Evolutionary conservation across 768 basidiomycete species (phyloP), one percentile per base, ranked within the genome.

Genomic region (Butyriboletus loyo): DNA sequence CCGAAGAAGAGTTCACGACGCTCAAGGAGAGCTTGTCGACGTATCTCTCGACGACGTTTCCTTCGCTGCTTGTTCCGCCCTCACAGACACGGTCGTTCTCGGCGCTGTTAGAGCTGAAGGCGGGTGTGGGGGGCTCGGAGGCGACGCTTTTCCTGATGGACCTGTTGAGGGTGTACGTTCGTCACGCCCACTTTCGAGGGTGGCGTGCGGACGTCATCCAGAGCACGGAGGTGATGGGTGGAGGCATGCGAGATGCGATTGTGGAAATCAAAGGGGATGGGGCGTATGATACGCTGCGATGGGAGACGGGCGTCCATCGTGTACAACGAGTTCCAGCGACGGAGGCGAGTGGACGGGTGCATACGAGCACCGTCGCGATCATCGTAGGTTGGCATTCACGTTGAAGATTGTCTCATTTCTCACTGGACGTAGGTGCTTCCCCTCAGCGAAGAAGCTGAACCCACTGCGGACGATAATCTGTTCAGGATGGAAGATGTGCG

Each of bases 261-360:
- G 68, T 93, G 9, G 92, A 95, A 63, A 73, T 95, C 13, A 85
- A 85, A 54, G 91, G 92, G 0, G 71, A 79, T 2, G 86, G 88
- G 0, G 85, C 83, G 10, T 98, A 89, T 60, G 94, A 94, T 53
- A 69, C 75, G 1, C 67, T 98, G 48, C 74, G 85, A 34, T 94
- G 87, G 85, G 97, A 99, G 69, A 93, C 89, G 53, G 97, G 97
- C 3, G 93, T 99, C 0, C 97, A 98, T 72, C 79, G 97, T 3
- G 93, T 99, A 0, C 96, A 98, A 72, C 72, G 97, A 37, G 90
- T 98, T 1, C 97, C 97, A 1, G 84, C 84, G 9, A 98, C 94
- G 4, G 96, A 98, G 61, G 75, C 86, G 2, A 84, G 82, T 53
- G 96, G 96, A 6, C 75, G 96, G 44, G 83, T 90, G 27, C 97